Evolutionary conservation across 2,329 filamentous ascomycete species (phyloP).

Genomic region (Pseudohalonectria lignicola): DNA sequence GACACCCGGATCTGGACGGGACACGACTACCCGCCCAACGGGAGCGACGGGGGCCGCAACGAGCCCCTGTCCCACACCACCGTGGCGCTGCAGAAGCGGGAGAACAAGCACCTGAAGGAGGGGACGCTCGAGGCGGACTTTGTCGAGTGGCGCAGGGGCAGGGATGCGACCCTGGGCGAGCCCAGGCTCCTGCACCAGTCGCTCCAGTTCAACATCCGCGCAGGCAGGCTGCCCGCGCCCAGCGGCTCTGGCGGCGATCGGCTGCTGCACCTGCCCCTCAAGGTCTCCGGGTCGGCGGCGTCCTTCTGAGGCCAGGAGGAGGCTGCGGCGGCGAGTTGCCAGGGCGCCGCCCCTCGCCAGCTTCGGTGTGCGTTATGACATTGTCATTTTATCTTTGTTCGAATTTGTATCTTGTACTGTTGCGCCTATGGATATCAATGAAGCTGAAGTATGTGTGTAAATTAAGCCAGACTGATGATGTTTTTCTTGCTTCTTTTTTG

Average conservation of each 20-base stretch:
- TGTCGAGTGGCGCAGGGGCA: conserved; percentile 26
- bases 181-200: conserved; percentile 38
- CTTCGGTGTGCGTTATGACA: too few relatives aligned
- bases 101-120: conserved; percentile 36
- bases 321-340: too few relatives aligned
- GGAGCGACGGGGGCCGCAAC: conserved; percentile 12
- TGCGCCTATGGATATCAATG: too few relatives aligned
- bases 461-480: too few relatives aligned
- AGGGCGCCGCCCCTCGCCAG: too few relatives aligned
- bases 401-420: too few relatives aligned
- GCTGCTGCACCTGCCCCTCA: conserved; percentile 24
- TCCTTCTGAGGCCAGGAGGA: too few relatives aligned
- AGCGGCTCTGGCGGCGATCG: conserved; percentile 17
- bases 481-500: too few relatives aligned
- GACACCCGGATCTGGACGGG: conserved; percentile 40
- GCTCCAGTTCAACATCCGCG: conserved; percentile 41
- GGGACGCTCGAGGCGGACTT: conserved; percentile 30
- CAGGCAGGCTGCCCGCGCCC: conserved; percentile 26
- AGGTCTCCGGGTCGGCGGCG: conserved; percentile 4
- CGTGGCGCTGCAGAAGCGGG: conserved; percentile 30
- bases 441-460: too few relatives aligned
- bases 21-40: conserved; percentile 38
- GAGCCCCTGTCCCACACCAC: conserved; percentile 27
- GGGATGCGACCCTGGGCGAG: conserved; percentile 29
- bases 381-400: too few relatives aligned